Conservation (phyloP, 2,329 filamentous ascomycete species). For the Phialocephala sp. region DNA sequence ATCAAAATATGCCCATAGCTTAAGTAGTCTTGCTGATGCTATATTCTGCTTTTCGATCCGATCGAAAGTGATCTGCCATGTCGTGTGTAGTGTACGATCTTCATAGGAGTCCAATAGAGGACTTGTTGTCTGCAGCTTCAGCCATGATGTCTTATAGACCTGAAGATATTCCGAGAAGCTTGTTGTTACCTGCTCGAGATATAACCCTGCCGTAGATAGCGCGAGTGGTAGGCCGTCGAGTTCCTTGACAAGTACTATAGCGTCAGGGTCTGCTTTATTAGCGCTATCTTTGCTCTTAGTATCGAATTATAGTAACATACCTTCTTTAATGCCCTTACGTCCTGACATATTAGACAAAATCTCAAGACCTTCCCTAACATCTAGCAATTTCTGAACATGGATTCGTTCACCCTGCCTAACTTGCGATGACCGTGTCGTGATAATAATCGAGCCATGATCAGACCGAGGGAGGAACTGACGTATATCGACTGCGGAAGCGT, state of each 20-base stretch:
- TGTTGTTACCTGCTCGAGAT: slow-evolving; percentile 17
- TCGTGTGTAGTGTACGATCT: slow-evolving; percentile 21
- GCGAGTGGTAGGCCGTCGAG: slow-evolving; percentile 20
- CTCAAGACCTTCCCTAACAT: slow-evolving; percentile 18
- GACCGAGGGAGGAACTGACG: slow-evolving; percentile 16
- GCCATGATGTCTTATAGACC: slow-evolving; percentile 22
- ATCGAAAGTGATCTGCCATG: slow-evolving; percentile 23
- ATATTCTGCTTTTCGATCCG: slow-evolving; percentile 18
- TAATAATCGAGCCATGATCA: slow-evolving; percentile 24
- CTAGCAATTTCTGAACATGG: slow-evolving; percentile 17
- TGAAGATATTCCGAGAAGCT: slow-evolving; percentile 21
- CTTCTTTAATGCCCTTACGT: slow-evolving; percentile 8
- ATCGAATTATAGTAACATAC: slow-evolving; percentile 33
- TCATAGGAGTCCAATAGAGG: slow-evolving; percentile 20
- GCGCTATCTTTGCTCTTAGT: slow-evolving; percentile 16
- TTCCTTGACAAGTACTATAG: slow-evolving; percentile 19
- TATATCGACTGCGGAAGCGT: slow-evolving; percentile 17
- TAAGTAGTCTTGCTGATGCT: slow-evolving; percentile 15
- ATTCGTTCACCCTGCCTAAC: slow-evolving; percentile 15
- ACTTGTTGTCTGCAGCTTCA: slow-evolving; percentile 16
- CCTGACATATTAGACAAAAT: slow-evolving; percentile 19
- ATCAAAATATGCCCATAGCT: slow-evolving; percentile 22
- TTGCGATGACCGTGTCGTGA: slow-evolving; percentile 19
- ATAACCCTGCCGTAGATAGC: slow-evolving; percentile 23
- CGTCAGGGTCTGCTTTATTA: slow-evolving; percentile 24